Evolutionary conservation across 805 yeast genomes (phyloP).

Genomic region (Kodamaea neixiangensis): DNA sequence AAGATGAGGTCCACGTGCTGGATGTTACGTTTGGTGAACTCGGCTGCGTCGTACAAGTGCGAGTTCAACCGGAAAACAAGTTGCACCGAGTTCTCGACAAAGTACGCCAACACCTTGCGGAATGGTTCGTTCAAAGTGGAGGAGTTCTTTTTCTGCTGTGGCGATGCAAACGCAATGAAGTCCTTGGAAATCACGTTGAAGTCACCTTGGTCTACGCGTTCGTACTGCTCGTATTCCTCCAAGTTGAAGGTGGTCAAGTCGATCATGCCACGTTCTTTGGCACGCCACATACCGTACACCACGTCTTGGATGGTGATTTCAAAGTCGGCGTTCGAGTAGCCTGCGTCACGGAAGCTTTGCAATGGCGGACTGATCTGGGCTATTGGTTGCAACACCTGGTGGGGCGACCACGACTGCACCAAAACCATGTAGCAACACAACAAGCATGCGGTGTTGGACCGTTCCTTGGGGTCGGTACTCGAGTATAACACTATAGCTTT

Average conservation of each 20-base stretch:
- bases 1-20: conserved; percentile 94
- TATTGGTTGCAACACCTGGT: conserved; percentile 92
- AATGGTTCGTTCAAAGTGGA: conserved; percentile 68
- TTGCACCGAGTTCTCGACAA: conserved; percentile 71
- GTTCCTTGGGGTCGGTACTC: conserved; percentile 71
- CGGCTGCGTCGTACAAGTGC: conserved; percentile 81
- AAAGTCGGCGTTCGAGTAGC: conserved; percentile 93
- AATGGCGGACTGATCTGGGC: conserved; percentile 91
- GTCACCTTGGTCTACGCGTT: conserved; percentile 96
- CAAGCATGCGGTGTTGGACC: conserved; percentile 94
- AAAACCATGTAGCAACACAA: conserved; percentile 92
- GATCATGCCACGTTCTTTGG: conserved; percentile 86
- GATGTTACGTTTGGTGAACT: conserved; percentile 80
- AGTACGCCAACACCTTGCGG: conserved; percentile 76
- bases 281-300: conserved; percentile 96
- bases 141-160: conserved; percentile 59
- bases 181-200: conserved; percentile 89
- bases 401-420: conserved; percentile 98
- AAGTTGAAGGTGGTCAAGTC: conserved; percentile 85
- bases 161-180: conserved; percentile 97
- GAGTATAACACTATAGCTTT: conserved; percentile 92
- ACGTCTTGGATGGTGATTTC: conserved; percentile 92
- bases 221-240: conserved; percentile 93
- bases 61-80: conserved; percentile 91
- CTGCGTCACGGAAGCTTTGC: conserved; percentile 96